These are phyloP conservation scores for Stachybotrys chlorohalonatus DNA, from an alignment of 2,329 filamentous ascomycete genomes.

Conservation along the genomic window DNA sequence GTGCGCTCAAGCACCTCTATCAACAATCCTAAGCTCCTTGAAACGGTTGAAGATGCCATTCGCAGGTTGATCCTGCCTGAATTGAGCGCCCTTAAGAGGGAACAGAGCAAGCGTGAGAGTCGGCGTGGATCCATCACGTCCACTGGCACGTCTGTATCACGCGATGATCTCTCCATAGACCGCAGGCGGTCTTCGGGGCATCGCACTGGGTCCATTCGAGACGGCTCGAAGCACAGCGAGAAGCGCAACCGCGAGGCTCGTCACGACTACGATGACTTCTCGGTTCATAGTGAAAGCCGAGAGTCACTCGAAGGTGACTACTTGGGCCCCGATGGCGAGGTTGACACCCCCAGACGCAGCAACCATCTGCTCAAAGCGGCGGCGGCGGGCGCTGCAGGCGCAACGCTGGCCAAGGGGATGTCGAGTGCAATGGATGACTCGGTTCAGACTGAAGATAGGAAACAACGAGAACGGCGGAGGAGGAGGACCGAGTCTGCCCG, in stretches of 20 bases:
- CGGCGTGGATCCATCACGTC: conserved; percentile 56
- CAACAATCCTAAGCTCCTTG: conserved; percentile 84
- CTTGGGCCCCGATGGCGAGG: conserved; percentile 23
- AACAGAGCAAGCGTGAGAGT: conserved; percentile 70
- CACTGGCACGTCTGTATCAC: conserved; percentile 44
- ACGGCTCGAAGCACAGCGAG: conserved; percentile 36
- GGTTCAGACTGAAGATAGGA: conserved; percentile 40
- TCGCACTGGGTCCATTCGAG: conserved; percentile 41
- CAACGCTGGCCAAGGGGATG: conserved; percentile 22
- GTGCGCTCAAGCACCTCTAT: conserved; percentile 48
- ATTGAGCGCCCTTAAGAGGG: conserved; percentile 81
- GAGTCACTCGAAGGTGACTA: conserved; percentile 34
- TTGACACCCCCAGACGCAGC: conserved; percentile 35
- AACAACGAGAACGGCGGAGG: conserved; percentile 40
- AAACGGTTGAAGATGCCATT: conserved; percentile 90
- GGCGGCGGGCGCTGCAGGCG: conserved; percentile 34
- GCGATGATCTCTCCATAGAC: conserved; percentile 48
- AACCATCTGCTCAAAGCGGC: conserved; percentile 34
- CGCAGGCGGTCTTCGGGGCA: conserved; percentile 54
- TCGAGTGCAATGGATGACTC: conserved; percentile 25
- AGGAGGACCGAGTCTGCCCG: conserved; percentile 39
- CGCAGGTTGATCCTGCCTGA: conserved; percentile 84
- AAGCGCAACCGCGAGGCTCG: conserved; percentile 44
- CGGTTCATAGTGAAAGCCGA: conserved; percentile 37
- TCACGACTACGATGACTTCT: conserved; percentile 43